Percentiles rank a stretch among this genome's conserved stretches.
Conservation (phyloP, 73 alveolate species). For the Paramecium sexaurelia region DNA sequence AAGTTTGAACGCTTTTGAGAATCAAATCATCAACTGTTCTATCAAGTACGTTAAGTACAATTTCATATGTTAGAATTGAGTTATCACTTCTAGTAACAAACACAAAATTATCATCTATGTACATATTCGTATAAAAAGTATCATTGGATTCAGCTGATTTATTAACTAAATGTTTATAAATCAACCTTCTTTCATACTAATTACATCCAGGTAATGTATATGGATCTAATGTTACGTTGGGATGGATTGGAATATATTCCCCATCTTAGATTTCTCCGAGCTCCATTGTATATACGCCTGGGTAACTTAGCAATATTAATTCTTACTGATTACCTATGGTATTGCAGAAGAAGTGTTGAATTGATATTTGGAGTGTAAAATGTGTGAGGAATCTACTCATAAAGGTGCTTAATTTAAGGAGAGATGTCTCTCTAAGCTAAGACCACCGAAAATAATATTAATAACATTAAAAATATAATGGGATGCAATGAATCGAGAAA, state of each 20-base stretch:
- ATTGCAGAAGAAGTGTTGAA: background rate
- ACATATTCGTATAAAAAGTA: background rate
- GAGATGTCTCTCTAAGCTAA: background rate
- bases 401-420: background rate
- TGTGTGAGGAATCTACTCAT: background rate
- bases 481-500: slow-evolving; percentile 55
- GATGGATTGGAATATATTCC: background rate
- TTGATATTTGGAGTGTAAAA: background rate
- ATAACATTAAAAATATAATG: slow-evolving; percentile 23
- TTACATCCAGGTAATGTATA: background rate
- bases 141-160: background rate
- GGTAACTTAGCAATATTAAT: background rate
- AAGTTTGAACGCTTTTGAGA: background rate
- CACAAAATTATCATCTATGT: background rate
- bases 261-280: background rate
- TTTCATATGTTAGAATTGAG: background rate
- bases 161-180: background rate
- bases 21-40: background rate
- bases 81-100: slow-evolving; percentile 26
- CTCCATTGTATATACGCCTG: slow-evolving; percentile 22
- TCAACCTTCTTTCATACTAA: slow-evolving; percentile 5
- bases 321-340: slow-evolving; percentile 19
- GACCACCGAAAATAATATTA: background rate
- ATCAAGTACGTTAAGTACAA: background rate
- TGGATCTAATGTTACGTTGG: background rate